phyloP scores from a whole-genome alignment of 495 filamentous ascomycete species.

The Aspergillus conjunctus region DNA sequence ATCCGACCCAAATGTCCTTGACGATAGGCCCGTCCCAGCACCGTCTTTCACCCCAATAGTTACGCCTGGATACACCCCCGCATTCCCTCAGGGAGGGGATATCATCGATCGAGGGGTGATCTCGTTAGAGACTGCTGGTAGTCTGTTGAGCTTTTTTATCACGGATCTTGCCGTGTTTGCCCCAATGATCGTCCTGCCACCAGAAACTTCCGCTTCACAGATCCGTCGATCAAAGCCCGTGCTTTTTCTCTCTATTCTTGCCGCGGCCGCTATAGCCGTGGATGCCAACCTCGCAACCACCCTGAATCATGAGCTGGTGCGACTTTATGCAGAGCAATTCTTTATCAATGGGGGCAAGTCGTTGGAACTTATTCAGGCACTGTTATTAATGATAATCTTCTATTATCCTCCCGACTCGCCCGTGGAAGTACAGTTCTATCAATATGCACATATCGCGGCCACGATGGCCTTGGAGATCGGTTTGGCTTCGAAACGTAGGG shows the following conservation, averaged over 20 bases:
- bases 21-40: slow-evolving; percentile 20
- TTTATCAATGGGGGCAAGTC: slow-evolving; percentile 55
- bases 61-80: slow-evolving; percentile 23
- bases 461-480: slow-evolving; percentile 59
- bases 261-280: slow-evolving; percentile 47
- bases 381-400: slow-evolving; percentile 51
- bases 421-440: slow-evolving; percentile 53
- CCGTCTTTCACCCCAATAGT: slow-evolving; percentile 24
- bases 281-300: slow-evolving; percentile 44
- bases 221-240: slow-evolving; percentile 48
- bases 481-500: slow-evolving; percentile 40
- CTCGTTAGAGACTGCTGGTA: slow-evolving; percentile 44
- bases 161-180: slow-evolving; percentile 45
- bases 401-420: slow-evolving; percentile 52
- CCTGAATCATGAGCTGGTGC: slow-evolving; percentile 51
- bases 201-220: slow-evolving; percentile 40
- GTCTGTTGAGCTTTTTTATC: slow-evolving; percentile 47
- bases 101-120: slow-evolving; percentile 53
- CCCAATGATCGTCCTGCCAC: slow-evolving; percentile 45
- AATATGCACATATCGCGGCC: slow-evolving; percentile 57
- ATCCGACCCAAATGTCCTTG: slow-evolving; percentile 21
- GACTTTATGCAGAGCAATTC: slow-evolving; percentile 49
- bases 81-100: slow-evolving; percentile 30
- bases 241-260: slow-evolving; percentile 53
- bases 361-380: slow-evolving; percentile 54